phyloP scores from a whole-genome alignment of 768 basidiomycete species.

The Macrolepiota dolichaula region DNA sequence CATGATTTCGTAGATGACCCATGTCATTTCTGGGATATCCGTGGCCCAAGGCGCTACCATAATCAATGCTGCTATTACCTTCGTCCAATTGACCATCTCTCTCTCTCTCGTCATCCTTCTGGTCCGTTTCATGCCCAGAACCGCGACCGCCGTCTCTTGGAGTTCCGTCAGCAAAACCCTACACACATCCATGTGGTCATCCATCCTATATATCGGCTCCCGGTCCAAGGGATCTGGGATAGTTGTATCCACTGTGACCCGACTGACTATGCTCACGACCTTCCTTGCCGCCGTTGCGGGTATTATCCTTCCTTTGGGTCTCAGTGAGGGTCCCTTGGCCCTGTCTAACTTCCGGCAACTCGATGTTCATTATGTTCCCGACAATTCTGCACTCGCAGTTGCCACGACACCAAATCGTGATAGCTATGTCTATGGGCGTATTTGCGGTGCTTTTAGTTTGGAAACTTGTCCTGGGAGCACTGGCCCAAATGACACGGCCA shows the following conservation, averaged over 20 bases:
- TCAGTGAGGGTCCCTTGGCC: constrained; percentile 14
- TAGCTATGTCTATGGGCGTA: constrained; percentile 15
- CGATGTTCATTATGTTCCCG: constrained; percentile 13
- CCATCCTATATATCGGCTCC: constrained; percentile 15
- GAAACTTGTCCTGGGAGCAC: constrained; percentile 18
- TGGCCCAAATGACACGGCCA: constrained; percentile 13
- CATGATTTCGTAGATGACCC: not conserved
- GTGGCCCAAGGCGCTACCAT: constrained; percentile 22
- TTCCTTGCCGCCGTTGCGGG: constrained; percentile 18
- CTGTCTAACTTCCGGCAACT: not conserved
- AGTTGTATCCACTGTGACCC: constrained; percentile 14
- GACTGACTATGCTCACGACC: constrained; percentile 12
- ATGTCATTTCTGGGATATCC: constrained; percentile 14
- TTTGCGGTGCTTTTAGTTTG: constrained; percentile 14
- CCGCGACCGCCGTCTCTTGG: constrained; percentile 19
- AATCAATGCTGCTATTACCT: constrained; percentile 19
- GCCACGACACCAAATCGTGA: constrained; percentile 17
- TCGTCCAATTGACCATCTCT: constrained; percentile 18
- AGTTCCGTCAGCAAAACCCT: constrained; percentile 18
- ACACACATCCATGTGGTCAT: constrained; percentile 20
- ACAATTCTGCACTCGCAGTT: constrained; percentile 18
- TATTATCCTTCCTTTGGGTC: constrained; percentile 19
- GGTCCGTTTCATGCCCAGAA: constrained; percentile 14
- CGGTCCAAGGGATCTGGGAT: not conserved
- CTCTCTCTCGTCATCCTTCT: constrained; percentile 20